Conservation (phyloP, 805 yeast species). For the Debaryomyces maramus region DNA sequence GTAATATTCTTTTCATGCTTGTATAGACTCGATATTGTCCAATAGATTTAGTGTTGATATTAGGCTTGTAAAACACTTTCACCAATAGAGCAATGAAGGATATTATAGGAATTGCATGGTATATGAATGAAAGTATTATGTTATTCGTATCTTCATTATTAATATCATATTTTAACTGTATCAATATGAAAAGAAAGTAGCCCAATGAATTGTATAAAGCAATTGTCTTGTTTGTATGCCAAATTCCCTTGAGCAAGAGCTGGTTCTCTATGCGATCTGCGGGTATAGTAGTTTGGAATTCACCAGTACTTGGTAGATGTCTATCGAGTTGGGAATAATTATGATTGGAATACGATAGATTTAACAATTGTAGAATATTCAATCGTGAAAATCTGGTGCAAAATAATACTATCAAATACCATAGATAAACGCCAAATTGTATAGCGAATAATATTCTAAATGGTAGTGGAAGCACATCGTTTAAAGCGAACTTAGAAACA, state of each 20-base stretch:
- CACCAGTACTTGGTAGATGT: slow-evolving; percentile 26
- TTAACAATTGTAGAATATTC: slow-evolving; percentile 47
- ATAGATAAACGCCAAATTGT: slow-evolving; percentile 51
- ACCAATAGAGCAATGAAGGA: slow-evolving; percentile 8
- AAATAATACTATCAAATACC: slow-evolving; percentile 48
- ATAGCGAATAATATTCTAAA: slow-evolving; percentile 49
- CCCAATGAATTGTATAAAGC: slow-evolving; percentile 23
- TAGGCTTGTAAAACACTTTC: slow-evolving; percentile 16
- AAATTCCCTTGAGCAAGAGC: slow-evolving; percentile 33
- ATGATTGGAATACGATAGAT: slow-evolving; percentile 40
- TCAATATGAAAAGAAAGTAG: slow-evolving; percentile 20
- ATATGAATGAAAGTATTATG: slow-evolving; percentile 2
- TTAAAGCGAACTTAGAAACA: slow-evolving; percentile 17
- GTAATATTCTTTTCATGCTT: slow-evolving; percentile 52
- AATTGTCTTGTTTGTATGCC: slow-evolving; percentile 29
- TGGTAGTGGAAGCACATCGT: slow-evolving; percentile 37
- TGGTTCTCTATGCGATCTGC: slow-evolving; percentile 33
- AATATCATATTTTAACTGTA: slow-evolving; percentile 22
- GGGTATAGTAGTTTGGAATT: slow-evolving; percentile 27
- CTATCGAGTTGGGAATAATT: slow-evolving; percentile 30
- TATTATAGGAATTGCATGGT: slow-evolving; percentile 10
- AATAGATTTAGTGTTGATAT: slow-evolving; percentile 24
- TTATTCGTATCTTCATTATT: not conserved
- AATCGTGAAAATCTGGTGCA: slow-evolving; percentile 37
- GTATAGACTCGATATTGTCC: slow-evolving; percentile 45